These are phyloP conservation scores for Psilocybe tampanensis DNA, from an alignment of 768 basidiomycete genomes.

Conservation along the genomic window DNA sequence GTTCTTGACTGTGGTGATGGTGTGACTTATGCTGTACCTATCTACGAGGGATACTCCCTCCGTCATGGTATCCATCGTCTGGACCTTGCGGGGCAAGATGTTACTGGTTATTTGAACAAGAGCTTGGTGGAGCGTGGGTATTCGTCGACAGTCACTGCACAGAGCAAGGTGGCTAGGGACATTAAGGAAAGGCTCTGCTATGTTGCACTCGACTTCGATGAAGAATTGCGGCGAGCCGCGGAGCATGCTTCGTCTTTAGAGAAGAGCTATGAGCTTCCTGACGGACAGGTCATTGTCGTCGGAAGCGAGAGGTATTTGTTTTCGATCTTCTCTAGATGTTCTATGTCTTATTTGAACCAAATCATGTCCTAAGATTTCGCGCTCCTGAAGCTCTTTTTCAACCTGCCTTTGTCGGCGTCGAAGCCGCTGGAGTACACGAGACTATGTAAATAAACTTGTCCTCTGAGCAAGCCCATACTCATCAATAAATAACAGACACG, in stretches of 20 bases:
- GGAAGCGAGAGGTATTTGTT: slow-evolving; percentile 85
- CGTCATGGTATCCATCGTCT: slow-evolving; percentile 93
- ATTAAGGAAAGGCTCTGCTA: slow-evolving; percentile 99
- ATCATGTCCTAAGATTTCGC: slow-evolving; percentile 70
- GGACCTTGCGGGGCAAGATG: slow-evolving; percentile 90
- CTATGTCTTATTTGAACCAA: slow-evolving; percentile 15
- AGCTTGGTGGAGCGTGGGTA: slow-evolving; percentile 91
- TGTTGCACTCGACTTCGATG: slow-evolving; percentile 92
- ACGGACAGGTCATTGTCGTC: slow-evolving; percentile 95
- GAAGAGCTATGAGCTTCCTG: slow-evolving; percentile 90
- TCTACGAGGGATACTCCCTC: slow-evolving; percentile 92
- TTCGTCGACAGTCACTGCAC: slow-evolving; percentile 90
- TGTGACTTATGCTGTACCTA: slow-evolving; percentile 95
- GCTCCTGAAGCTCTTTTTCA: slow-evolving; percentile 95
- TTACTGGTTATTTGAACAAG: slow-evolving; percentile 85
- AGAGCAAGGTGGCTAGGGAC: slow-evolving; percentile 93
- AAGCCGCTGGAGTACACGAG: slow-evolving; percentile 91
- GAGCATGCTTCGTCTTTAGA: slow-evolving; percentile 88
- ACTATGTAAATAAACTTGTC: slow-evolving; percentile 66
- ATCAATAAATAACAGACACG: slow-evolving; percentile 45
- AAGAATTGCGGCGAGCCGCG: slow-evolving; percentile 83
- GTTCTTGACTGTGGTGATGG: slow-evolving; percentile 97
- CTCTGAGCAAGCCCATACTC: too few species aligned
- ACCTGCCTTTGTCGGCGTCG: slow-evolving; percentile 86
- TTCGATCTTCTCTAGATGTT: slow-evolving; percentile 40